phyloP scores from a whole-genome alignment of 768 basidiomycete species.

The Pulveroboletus sp. region DNA sequence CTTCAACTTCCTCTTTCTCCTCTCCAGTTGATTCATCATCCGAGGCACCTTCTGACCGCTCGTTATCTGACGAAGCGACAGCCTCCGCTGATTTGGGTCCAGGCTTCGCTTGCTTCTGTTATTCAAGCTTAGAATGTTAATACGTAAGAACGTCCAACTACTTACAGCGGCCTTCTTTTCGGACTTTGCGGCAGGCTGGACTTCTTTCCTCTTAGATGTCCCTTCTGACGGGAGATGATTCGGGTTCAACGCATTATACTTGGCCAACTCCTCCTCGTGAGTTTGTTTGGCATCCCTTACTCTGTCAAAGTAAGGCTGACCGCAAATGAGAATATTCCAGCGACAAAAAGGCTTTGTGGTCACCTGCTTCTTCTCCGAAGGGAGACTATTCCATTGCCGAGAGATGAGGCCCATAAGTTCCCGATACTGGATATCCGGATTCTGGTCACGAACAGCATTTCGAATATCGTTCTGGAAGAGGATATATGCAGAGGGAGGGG shows the following conservation, averaged over 20 bases:
- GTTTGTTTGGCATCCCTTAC: slow-evolving; percentile 59
- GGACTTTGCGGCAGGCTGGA: slow-evolving; percentile 28
- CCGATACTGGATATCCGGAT: slow-evolving; percentile 64
- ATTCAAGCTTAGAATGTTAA: slow-evolving; percentile 11
- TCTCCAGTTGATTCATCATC: slow-evolving; percentile 23
- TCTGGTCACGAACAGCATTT: slow-evolving; percentile 60
- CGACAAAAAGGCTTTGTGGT: neutral
- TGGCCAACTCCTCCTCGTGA: slow-evolving; percentile 62
- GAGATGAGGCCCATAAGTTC: slow-evolving; percentile 74
- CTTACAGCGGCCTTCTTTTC: slow-evolving; percentile 28
- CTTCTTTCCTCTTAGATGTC: slow-evolving; percentile 33
- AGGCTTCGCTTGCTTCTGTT: slow-evolving; percentile 25
- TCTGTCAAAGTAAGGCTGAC: slow-evolving; percentile 33
- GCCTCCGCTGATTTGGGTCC: slow-evolving; percentile 22
- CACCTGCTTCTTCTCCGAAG: slow-evolving; percentile 71
- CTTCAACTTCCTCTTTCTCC: slow-evolving; percentile 19
- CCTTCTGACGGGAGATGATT: slow-evolving; percentile 49
- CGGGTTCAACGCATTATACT: slow-evolving; percentile 57
- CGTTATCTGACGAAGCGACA: slow-evolving; percentile 29
- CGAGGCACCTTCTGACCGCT: slow-evolving; percentile 31
- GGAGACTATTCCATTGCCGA: slow-evolving; percentile 69
- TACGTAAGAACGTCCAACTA: slow-evolving; percentile 8
- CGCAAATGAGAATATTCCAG: neutral
- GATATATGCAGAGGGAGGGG: slow-evolving; percentile 90
- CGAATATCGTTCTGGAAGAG: slow-evolving; percentile 92